Evolutionary conservation across 331 rosid genomes (phyloP).

Genomic region (Quercus tomentella): DNA sequence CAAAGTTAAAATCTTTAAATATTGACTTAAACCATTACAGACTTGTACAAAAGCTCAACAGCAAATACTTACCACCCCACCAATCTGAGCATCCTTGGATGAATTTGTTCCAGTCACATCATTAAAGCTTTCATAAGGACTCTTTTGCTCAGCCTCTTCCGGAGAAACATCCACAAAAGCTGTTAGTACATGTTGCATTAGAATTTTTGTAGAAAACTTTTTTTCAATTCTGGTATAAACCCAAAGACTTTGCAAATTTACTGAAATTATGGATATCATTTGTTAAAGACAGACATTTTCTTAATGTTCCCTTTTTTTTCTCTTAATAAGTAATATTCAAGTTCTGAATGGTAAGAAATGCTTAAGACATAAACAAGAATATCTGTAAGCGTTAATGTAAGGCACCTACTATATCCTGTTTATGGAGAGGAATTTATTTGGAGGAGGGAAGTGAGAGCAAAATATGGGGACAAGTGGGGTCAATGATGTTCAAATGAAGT

Average conservation of each 20-base stretch:
- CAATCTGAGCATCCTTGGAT: constrained; percentile 33
- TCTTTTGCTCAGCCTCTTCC: constrained; percentile 64
- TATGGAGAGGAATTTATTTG: too few relatives aligned
- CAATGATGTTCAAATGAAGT: too few relatives aligned
- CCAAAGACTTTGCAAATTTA: background rate
- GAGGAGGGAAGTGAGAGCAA: too few relatives aligned
- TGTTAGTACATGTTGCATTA: constrained; percentile 34
- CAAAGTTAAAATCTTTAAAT: constrained; percentile 9
- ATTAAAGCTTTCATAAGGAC: constrained; percentile 60
- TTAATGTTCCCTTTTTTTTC: too few relatives aligned
- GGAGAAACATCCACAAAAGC: constrained; percentile 97
- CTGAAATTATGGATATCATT: too few relatives aligned
- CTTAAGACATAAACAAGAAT: too few relatives aligned
- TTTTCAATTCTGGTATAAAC: background rate
- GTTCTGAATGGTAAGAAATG: too few relatives aligned
- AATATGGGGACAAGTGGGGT: too few relatives aligned
- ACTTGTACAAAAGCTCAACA: constrained; percentile 14
- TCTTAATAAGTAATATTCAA: too few relatives aligned
- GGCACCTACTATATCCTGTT: too few relatives aligned
- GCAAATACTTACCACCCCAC: constrained; percentile 48
- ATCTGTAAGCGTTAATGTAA: too few relatives aligned
- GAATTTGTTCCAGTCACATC: constrained; percentile 48
- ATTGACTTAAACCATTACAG: constrained; percentile 12
- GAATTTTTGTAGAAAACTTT: background rate
- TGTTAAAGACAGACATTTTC: too few relatives aligned